phyloP scores from a whole-genome alignment of 2,329 filamentous ascomycete genomes.

The Ambrosiella beaveri region DNA sequence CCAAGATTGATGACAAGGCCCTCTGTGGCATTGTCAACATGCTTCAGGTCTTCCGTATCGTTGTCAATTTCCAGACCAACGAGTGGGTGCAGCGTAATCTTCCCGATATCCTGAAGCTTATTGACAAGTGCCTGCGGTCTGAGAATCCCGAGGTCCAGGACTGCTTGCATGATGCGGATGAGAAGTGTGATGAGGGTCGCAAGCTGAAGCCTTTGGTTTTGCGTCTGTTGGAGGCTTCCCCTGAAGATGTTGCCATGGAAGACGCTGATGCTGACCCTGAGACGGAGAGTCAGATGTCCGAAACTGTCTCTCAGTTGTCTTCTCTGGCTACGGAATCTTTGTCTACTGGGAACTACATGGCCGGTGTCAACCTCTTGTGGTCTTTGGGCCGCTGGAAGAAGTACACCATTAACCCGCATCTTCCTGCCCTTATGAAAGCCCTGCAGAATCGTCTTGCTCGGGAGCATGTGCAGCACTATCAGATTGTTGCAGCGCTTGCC shows the following conservation, averaged over 20 bases:
- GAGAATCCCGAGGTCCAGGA: slow-evolving; percentile 90
- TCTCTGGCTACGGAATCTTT: slow-evolving; percentile 78
- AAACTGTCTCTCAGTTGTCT: slow-evolving; percentile 72
- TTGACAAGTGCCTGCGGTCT: slow-evolving; percentile 76
- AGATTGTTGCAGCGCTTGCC: slow-evolving; percentile 31
- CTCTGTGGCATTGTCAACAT: slow-evolving; percentile 53
- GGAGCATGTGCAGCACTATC: slow-evolving; percentile 73
- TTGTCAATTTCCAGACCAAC: slow-evolving; percentile 72
- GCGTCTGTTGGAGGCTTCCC: slow-evolving; percentile 75
- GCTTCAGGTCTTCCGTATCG: slow-evolving; percentile 75
- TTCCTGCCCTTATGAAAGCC: slow-evolving; percentile 76
- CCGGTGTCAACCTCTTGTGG: slow-evolving; percentile 87
- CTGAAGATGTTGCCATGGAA: slow-evolving; percentile 54
- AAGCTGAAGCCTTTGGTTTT: slow-evolving; percentile 60
- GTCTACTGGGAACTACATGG: slow-evolving; percentile 62
- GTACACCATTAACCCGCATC: slow-evolving; percentile 76
- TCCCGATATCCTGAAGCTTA: slow-evolving; percentile 61
- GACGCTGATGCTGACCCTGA: slow-evolving; percentile 73
- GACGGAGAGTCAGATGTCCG: slow-evolving; percentile 62
- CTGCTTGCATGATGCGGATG: slow-evolving; percentile 61
- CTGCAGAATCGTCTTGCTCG: slow-evolving; percentile 82
- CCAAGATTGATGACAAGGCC: slow-evolving; percentile 56
- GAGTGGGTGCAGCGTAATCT: slow-evolving; percentile 80
- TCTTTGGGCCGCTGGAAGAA: slow-evolving; percentile 73
- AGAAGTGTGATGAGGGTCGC: slow-evolving; percentile 50